A percentile compares a stretch with the other conserved stretches of the same genome.
These are phyloP conservation scores for Dactylellina cionopaga DNA, from an alignment of 2,329 filamentous ascomycete genomes.

Conservation along the genomic window DNA sequence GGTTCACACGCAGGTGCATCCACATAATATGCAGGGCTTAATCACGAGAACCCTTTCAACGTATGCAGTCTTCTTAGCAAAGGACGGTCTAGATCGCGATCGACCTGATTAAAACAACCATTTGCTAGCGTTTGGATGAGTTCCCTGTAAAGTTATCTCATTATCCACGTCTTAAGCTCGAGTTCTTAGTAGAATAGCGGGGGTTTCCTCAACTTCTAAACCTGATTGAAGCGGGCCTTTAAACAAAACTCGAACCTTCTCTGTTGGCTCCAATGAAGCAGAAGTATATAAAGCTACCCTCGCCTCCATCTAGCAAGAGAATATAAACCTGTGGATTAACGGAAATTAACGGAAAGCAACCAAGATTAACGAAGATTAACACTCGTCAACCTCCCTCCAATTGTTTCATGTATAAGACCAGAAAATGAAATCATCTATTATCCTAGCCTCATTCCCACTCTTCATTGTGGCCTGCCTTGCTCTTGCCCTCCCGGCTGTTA, in stretches of 20 bases:
- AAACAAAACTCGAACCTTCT: not conserved
- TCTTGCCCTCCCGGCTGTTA: not conserved
- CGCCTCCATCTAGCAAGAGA: not conserved
- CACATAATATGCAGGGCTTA: too few species aligned
- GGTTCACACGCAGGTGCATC: not conserved
- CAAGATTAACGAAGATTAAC: not conserved
- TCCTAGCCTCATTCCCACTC: not conserved
- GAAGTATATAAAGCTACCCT: not conserved
- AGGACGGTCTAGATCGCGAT: too few species aligned
- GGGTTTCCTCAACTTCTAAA: not conserved
- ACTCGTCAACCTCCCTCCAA: not conserved
- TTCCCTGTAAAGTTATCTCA: too few species aligned
- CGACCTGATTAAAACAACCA: too few species aligned
- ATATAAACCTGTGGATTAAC: too few species aligned
- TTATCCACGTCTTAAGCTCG: not conserved
- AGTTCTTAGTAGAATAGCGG: not conserved
- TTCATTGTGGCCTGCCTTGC: not conserved
- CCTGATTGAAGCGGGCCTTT: not conserved
- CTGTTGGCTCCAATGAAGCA: not conserved
- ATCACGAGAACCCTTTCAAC: not conserved
- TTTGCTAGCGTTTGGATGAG: too few species aligned
- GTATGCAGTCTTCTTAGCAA: too few species aligned
- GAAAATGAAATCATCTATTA: not conserved
- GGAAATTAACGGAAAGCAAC: too few species aligned
- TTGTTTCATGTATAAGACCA: not conserved